Evolutionary conservation across 305 asterid species (phyloP).

Genomic region (Solanum hybrid): DNA sequence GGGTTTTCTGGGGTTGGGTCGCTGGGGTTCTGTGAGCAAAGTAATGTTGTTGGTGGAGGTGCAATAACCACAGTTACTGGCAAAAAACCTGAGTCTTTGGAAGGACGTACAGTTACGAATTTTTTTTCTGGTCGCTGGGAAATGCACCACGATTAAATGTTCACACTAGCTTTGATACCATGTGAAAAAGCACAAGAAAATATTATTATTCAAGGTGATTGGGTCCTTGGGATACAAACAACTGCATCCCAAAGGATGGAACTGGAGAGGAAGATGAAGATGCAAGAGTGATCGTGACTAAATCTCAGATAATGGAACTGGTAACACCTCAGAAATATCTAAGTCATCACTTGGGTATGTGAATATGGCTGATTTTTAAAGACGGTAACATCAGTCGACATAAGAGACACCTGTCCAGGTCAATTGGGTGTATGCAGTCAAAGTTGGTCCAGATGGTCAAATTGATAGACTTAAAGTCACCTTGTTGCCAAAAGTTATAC

Average conservation of each 20-base stretch:
- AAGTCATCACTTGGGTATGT: background rate
- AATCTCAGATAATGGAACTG: background rate
- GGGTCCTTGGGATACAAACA: background rate
- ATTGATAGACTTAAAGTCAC: background rate
- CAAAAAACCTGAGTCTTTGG: background rate
- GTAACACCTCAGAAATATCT: background rate
- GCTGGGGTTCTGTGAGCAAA: background rate
- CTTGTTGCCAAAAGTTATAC: background rate
- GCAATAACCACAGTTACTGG: background rate
- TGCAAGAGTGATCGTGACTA: background rate
- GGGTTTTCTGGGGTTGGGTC: background rate
- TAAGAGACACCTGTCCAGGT: background rate
- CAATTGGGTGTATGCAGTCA: background rate
- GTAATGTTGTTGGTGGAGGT: background rate
- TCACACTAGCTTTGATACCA: background rate
- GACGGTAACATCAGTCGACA: background rate
- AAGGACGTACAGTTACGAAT: background rate
- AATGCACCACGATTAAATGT: background rate
- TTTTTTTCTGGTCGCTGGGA: background rate
- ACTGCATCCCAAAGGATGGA: background rate
- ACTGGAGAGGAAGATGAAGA: background rate
- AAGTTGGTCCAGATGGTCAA: background rate
- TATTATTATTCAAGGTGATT: background rate
- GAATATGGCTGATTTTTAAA: background rate
- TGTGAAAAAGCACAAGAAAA: background rate